phyloP scores from a whole-genome alignment of 768 basidiomycete species.

The Kwoniella shandongensis region DNA sequence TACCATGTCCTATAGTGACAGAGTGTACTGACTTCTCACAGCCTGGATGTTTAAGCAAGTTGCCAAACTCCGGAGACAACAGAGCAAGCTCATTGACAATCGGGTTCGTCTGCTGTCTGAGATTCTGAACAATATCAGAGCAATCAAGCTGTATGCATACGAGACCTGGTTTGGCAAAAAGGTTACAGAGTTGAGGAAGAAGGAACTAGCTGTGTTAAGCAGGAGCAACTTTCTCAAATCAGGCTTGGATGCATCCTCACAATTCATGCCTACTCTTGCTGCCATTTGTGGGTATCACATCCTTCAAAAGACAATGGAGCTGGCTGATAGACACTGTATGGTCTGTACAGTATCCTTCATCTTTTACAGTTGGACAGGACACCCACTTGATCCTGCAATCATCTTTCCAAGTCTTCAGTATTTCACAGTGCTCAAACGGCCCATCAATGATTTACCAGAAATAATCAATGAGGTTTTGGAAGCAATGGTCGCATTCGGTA shows the following conservation, averaged over 20 bases:
- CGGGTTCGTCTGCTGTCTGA: slow-evolving; percentile 68
- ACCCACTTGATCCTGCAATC: slow-evolving; percentile 60
- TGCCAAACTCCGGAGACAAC: slow-evolving; percentile 38
- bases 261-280: slow-evolving; percentile 61
- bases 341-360: slow-evolving; percentile 58
- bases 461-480: not conserved
- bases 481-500: not conserved
- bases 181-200: slow-evolving; percentile 31
- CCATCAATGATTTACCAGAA: slow-evolving; percentile 41
- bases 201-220: slow-evolving; percentile 41
- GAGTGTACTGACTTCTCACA: not conserved
- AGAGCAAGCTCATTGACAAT: slow-evolving; percentile 65
- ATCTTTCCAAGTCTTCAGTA: slow-evolving; percentile 64
- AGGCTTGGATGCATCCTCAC: slow-evolving; percentile 35
- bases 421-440: slow-evolving; percentile 57
- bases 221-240: slow-evolving; percentile 35
- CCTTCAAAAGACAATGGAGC: not conserved
- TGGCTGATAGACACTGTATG: not conserved
- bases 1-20: not conserved
- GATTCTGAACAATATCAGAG: slow-evolving; percentile 67
- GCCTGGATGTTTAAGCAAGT: slow-evolving; percentile 37
- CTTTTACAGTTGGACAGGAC: slow-evolving; percentile 64
- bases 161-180: slow-evolving; percentile 53
- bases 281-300: slow-evolving; percentile 51
- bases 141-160: slow-evolving; percentile 68